Base-by-base conservation (phyloP, 306 rosid genomes). In the Vicia villosa region DNA sequence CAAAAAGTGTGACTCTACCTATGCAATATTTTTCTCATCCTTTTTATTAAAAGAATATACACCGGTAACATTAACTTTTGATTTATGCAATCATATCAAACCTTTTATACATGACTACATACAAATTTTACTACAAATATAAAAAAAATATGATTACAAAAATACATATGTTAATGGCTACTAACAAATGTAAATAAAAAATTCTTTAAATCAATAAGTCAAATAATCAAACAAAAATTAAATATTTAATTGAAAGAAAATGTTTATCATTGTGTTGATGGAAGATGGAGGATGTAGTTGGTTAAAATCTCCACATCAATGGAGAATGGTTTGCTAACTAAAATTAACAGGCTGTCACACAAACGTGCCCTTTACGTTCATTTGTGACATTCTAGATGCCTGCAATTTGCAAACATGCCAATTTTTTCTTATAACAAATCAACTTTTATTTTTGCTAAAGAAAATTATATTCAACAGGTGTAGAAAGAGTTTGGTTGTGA, bases 311-410 rank as follows among this genome's bases (percentile, higher is more conserved):
- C 8, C 17, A 45, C 41, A 75, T 67, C 68, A 45, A 57, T 36
- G 45, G 34, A 74, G 34, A 74, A 74, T 16, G 74, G 62, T 19
- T 43, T 17, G 32, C 40, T 21, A 19, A 59, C 61, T 60, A 19
- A 50, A 22, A 19, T 52, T 70, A 57, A 42, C 52, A 20, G 22
- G n/a, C 62, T 0, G 14, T 45, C 54, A 43, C 40, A n/a, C 55
- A 71, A 57, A 34, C 82, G 77, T 72, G 69, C 40, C 74, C 6
- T 26, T 1, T 47, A 77, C 73, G 75, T 55, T 45, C 40, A 12
- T 68, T 32, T 0, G 24, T 5, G 43, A 22, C 63, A 51, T 63
- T 77, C 76, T 77, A 77, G 67, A 77, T 5, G 19, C 50, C 20
- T 56, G 10, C 43, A 9, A 46, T 60, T 5, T n/a, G n/a, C n/a